Base-by-base conservation (phyloP, 2,329 filamentous ascomycete species). In the Penicillium capsulatum region DNA sequence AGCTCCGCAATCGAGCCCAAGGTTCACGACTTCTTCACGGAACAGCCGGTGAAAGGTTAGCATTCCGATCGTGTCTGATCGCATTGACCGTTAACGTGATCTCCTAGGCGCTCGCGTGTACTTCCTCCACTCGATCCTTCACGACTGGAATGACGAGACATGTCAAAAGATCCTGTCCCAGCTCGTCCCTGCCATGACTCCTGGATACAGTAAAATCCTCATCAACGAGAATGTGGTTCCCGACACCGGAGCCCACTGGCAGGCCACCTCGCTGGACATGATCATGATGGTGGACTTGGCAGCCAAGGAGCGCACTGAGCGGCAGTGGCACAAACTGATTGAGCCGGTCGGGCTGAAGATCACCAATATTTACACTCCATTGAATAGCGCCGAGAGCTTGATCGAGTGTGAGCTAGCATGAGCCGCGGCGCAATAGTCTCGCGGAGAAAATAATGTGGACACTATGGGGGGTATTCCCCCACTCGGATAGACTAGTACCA, bases 181-280 rank as follows among this genome's bases (percentile, higher is more conserved):
- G 3, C 31, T 51, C 3, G 35, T 44, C 4, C 19, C 45, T 1
- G 67, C 63, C 1, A 68, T 71, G 64, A 54, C 48, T n/a, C 57
- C 49, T 2, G 60, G 62, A 0, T 63, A 69, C 44, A 69, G 64
- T 6, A 66, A 68, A 36, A 29, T 74, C 3, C 47, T 75, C 11
- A 60, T 75, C 26, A 64, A 68, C 22, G 70, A 73, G 30, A 63
- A 64, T 36, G 53, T 68, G 1, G 51, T 73, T 11, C 65, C 66
- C 3, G 59, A 65, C 7, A 57, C 43, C 1, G 58, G 57, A 1
- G 58, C 68, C 1, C 43, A 51, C 4, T 55, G 53, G 44, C 54
- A 60, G 13, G 48, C 48, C 1, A 64, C 60, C 1, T 49, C 51
- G 9, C 45, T 69, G 22, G 70, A 73, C 49, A 53, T 69, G 36